phyloP scores from a whole-genome alignment of 2,329 filamentous ascomycete genomes.

The Aspergillus aculeatus region DNA sequence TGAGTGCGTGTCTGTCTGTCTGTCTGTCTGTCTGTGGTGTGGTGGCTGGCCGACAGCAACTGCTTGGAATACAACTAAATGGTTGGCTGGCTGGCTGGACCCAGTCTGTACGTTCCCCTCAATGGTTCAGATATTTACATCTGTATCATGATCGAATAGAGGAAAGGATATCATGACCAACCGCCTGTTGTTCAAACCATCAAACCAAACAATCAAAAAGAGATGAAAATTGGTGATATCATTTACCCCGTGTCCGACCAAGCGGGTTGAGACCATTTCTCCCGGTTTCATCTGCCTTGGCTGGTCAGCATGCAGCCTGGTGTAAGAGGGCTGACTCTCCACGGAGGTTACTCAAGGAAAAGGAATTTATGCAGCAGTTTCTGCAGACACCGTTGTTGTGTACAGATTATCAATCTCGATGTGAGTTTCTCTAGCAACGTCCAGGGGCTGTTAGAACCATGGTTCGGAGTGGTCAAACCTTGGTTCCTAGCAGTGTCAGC shows the following conservation, averaged over 20 bases:
- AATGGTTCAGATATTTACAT: background rate
- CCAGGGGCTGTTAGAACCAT: conserved; percentile 5
- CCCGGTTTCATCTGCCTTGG: background rate
- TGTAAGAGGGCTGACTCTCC: background rate
- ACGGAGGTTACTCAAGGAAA: no score
- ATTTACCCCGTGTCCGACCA: background rate
- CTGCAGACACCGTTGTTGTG: background rate
- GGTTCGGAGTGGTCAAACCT: background rate
- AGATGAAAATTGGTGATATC: background rate
- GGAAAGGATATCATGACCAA: background rate
- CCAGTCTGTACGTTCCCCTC: background rate
- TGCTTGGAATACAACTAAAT: background rate
- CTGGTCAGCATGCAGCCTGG: background rate
- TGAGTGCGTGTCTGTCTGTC: no score
- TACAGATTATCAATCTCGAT: conserved; percentile 5
- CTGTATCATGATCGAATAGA: background rate
- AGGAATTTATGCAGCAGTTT: background rate
- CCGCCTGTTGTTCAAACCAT: background rate
- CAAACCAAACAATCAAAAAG: background rate
- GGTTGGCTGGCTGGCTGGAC: background rate
- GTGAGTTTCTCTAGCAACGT: conserved; percentile 12
- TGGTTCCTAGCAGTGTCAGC: background rate
- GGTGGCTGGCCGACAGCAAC: background rate
- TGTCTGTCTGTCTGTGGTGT: no score
- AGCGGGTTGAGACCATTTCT: background rate